Evolutionary conservation across 148 eudicot species (phyloP).

Genomic region (Gaultheria prostrata): DNA sequence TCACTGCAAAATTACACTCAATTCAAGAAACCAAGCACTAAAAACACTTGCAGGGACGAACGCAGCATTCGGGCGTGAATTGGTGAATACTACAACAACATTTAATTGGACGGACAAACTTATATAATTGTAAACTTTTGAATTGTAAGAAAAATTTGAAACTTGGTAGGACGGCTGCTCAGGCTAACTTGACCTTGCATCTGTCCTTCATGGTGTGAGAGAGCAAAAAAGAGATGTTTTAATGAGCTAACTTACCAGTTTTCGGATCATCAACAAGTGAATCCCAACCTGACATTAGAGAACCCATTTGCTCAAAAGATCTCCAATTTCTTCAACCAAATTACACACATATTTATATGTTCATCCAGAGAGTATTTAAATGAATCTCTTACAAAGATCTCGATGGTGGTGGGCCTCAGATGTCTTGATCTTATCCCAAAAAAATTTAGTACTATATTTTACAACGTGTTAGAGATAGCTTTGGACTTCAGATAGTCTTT

Average conservation of each 20-base stretch:
- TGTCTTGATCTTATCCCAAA: slow-evolving; percentile 15
- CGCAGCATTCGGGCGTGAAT: no score
- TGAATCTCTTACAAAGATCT: neutral
- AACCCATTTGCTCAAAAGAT: slow-evolving; percentile 41
- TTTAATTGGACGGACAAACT: no score
- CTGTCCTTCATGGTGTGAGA: neutral
- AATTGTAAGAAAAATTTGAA: no score
- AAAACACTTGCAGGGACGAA: no score
- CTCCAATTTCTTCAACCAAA: neutral
- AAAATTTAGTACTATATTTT: neutral
- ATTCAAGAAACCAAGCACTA: neutral
- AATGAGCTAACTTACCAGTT: neutral
- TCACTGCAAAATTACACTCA: slow-evolving; percentile 27
- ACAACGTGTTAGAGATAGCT: neutral
- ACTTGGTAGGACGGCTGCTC: no score
- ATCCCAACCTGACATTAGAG: slow-evolving; percentile 68
- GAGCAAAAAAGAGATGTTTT: neutral
- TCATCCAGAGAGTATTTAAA: neutral
- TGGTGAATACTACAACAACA: no score
- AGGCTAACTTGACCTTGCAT: no score
- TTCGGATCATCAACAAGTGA: slow-evolving; percentile 46
- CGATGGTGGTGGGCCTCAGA: neutral
- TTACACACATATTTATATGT: neutral
- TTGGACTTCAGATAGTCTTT: neutral
- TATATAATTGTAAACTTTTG: no score